Evolutionary conservation across 1,139 yeast species (phyloP).

Genomic region (Wickerhamiella pararugosa): DNA sequence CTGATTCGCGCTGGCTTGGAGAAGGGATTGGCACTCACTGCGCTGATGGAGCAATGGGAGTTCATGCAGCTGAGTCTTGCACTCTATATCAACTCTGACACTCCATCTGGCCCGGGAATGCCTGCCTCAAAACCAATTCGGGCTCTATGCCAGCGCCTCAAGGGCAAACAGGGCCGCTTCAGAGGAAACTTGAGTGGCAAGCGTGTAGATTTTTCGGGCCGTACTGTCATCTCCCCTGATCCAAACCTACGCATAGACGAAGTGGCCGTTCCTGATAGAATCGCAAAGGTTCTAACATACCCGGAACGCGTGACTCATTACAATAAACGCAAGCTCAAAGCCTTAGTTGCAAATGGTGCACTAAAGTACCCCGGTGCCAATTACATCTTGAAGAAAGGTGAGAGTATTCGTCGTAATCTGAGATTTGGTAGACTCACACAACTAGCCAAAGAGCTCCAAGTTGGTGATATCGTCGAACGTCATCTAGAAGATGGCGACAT

Average conservation of each 20-base stretch:
- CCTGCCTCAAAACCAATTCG: constrained; percentile 67
- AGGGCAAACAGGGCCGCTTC: constrained; percentile 98
- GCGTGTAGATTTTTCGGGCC: constrained; percentile 95
- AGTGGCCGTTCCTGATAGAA: constrained; percentile 96
- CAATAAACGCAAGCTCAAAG: constrained; percentile 62
- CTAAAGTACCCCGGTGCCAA: constrained; percentile 92
- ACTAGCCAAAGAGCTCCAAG: constrained; percentile 57
- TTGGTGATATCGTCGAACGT: constrained; percentile 95
- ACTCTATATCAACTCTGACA: constrained; percentile 92
- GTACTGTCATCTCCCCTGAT: constrained; percentile 98
- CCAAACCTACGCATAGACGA: constrained; percentile 90
- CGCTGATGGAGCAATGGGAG: constrained; percentile 98
- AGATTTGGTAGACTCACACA: constrained; percentile 76
- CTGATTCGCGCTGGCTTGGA: constrained; percentile 88
- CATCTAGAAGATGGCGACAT: constrained; percentile 96
- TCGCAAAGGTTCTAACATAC: constrained; percentile 87
- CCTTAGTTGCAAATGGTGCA: constrained; percentile 71
- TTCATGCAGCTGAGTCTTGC: constrained; percentile 90
- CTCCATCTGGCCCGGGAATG: constrained; percentile 34
- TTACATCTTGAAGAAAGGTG: constrained; percentile 69
- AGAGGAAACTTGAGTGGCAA: constrained; percentile 97
- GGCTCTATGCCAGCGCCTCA: constrained; percentile 91
- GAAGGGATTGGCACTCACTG: constrained; percentile 82
- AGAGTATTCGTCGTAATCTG: constrained; percentile 65
- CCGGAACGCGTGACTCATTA: constrained; percentile 91